A percentile compares a stretch with the other conserved stretches of the same genome.
These are phyloP conservation scores for Pestalotiopsis sp. DNA, from an alignment of 2,329 filamentous ascomycete species.

Conservation along the genomic window DNA sequence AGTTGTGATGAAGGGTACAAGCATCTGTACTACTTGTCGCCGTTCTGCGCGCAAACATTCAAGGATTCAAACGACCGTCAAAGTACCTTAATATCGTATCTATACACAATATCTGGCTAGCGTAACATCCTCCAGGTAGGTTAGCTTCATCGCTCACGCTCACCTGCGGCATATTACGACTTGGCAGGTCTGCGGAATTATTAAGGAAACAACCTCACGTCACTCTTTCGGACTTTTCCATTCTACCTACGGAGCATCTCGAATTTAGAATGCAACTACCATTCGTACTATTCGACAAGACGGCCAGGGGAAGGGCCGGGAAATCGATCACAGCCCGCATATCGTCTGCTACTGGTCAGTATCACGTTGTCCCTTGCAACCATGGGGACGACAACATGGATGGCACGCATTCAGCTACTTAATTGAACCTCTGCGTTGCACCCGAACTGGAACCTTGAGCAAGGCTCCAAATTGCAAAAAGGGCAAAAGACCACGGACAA, in stretches of 20 bases:
- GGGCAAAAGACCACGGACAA: not conserved
- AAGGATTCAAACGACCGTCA: not conserved
- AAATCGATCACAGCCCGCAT: conserved; percentile 1
- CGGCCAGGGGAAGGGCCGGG: not conserved
- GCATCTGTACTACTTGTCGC: conserved; percentile 1
- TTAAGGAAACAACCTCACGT: not conserved
- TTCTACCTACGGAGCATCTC: not conserved
- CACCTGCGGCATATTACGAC: not conserved
- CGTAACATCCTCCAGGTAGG: not conserved
- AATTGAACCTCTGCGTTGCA: conserved; percentile 12
- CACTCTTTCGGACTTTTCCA: not conserved
- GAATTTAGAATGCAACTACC: not conserved
- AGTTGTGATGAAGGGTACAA: conserved; percentile 5
- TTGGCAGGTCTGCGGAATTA: not conserved
- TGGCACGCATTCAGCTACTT: conserved; percentile 8
- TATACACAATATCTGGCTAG: not conserved
- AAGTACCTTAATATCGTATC: not conserved
- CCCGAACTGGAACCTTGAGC: not conserved
- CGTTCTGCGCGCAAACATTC: conserved; percentile 3
- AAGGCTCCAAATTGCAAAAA: conserved; percentile 6
- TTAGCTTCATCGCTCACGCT: not conserved
- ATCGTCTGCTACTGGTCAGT: not conserved
- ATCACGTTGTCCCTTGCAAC: not conserved
- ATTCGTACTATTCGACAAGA: not conserved
- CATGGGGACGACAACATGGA: conserved; percentile 7